These are phyloP conservation scores for Bipolaris zeicola DNA, from an alignment of 2,329 filamentous ascomycete species.

Conservation along the genomic window DNA sequence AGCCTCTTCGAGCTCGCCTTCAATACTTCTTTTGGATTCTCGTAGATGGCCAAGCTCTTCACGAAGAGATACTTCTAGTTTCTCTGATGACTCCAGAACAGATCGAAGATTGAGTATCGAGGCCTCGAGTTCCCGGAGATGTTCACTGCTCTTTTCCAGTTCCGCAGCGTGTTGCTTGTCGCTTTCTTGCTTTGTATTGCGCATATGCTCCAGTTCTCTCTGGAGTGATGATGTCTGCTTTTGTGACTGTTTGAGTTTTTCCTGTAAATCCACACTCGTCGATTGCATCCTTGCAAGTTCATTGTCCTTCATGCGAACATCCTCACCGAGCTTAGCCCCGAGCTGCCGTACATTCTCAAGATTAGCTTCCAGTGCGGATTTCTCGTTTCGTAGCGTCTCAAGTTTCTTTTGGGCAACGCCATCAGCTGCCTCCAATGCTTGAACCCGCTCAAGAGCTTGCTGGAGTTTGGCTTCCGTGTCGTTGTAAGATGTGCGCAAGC, in stretches of 20 bases:
- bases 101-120: conserved; percentile 26
- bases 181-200: conserved; percentile 18
- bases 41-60: conserved; percentile 22
- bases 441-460: conserved; percentile 27
- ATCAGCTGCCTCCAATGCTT: conserved; percentile 25
- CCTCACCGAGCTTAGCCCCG: conserved; percentile 25
- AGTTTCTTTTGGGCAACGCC: conserved; percentile 24
- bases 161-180: conserved; percentile 21
- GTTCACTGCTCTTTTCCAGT: conserved; percentile 20
- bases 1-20: conserved; percentile 16
- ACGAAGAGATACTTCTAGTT: conserved; percentile 19
- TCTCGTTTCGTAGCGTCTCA: conserved; percentile 26
- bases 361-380: conserved; percentile 25
- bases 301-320: conserved; percentile 25
- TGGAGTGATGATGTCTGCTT: conserved; percentile 23
- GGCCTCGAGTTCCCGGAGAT: conserved; percentile 32
- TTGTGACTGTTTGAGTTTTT: conserved; percentile 30
- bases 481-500: conserved; percentile 22
- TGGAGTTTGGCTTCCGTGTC: conserved; percentile 27
- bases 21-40: conserved; percentile 15
- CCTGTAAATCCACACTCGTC: conserved; percentile 25
- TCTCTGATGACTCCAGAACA: conserved; percentile 23
- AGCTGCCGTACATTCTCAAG: conserved; percentile 27
- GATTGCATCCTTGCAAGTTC: conserved; percentile 33
- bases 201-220: conserved; percentile 25